Percentiles rank a stretch among this genome's conserved stretches.
Conservation (phyloP, 2,329 filamentous ascomycete species). For the Colletotrichum tropicicola region DNA sequence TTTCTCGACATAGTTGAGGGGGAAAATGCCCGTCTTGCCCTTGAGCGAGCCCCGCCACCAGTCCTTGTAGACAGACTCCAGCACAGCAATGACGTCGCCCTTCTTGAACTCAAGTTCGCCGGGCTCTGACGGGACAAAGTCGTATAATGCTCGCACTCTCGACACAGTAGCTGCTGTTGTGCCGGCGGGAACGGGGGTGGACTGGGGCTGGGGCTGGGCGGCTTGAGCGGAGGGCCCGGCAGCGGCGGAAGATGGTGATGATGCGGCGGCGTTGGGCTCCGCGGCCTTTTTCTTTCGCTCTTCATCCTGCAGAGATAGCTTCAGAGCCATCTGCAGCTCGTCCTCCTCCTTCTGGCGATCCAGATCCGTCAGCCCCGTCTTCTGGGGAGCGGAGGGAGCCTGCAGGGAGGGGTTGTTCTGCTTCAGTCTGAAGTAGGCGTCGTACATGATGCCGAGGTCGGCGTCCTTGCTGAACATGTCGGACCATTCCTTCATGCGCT, state of each 20-base stretch:
- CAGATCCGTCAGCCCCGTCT: slow-evolving; percentile 87
- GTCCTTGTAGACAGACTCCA: slow-evolving; percentile 98
- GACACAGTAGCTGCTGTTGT: slow-evolving; percentile 97
- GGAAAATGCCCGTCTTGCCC: slow-evolving; percentile 97
- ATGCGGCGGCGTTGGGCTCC: slow-evolving; percentile 44
- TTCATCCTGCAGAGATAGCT: slow-evolving; percentile 91
- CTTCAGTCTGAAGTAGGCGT: slow-evolving; percentile 90
- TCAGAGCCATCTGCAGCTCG: slow-evolving; percentile 94
- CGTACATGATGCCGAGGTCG: slow-evolving; percentile 96
- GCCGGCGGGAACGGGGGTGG: slow-evolving; percentile 75
- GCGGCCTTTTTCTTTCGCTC: slow-evolving; percentile 63
- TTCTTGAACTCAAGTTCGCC: slow-evolving; percentile 97
- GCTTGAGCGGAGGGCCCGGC: slow-evolving; percentile 40
- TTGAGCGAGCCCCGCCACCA: slow-evolving; percentile 98
- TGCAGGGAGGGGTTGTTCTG: slow-evolving; percentile 86
- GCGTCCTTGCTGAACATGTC: slow-evolving; percentile 92
- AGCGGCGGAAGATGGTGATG: slow-evolving; percentile 44
- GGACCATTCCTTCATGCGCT: slow-evolving; percentile 96
- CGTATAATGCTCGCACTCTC: slow-evolving; percentile 89
- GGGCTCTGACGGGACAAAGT: slow-evolving; percentile 93
- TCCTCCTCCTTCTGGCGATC: slow-evolving; percentile 97
- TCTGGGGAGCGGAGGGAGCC: slow-evolving; percentile 90
- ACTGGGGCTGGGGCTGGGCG: slow-evolving; percentile 50
- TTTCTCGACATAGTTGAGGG: slow-evolving; percentile 98
- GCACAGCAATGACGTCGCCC: slow-evolving; percentile 94